These are phyloP conservation scores for Syzygium aromaticum DNA, from an alignment of 345 rosid species.

Conservation along the genomic window DNA sequence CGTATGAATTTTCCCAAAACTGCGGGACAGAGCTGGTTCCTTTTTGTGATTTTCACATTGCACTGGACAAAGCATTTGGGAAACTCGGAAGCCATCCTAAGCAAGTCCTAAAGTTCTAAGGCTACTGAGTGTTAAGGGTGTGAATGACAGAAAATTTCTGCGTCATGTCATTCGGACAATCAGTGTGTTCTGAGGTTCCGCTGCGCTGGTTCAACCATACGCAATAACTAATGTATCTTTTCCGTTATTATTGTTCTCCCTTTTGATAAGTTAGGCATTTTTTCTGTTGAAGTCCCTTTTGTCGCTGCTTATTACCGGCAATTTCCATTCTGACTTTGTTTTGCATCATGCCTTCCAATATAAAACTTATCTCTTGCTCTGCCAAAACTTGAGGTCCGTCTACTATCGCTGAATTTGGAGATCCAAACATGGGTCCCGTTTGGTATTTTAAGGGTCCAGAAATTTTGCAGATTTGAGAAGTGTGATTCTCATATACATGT, in stretches of 20 bases:
- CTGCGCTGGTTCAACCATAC: not conserved
- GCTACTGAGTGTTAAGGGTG: too few species aligned
- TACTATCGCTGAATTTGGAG: not conserved
- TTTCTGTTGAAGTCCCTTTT: not conserved
- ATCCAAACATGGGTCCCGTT: not conserved
- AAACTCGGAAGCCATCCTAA: conserved; percentile 80
- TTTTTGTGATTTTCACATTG: conserved; percentile 47
- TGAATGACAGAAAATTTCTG: not conserved
- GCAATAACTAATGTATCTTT: not conserved
- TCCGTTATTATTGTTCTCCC: too few species aligned
- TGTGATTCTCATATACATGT: not conserved
- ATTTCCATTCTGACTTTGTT: not conserved
- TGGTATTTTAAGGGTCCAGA: not conserved
- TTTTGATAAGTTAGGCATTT: too few species aligned
- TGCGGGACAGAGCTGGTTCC: conserved; percentile 67
- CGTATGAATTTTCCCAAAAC: not conserved
- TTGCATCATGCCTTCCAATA: not conserved
- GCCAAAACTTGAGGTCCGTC: not conserved
- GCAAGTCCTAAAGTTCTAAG: conserved; percentile 42
- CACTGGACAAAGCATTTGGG: conserved; percentile 66
- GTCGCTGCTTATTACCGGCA: not conserved
- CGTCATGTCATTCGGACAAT: too few species aligned
- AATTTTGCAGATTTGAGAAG: not conserved
- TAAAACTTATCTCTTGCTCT: not conserved
- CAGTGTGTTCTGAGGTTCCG: not conserved